Conservation (phyloP, 495 filamentous ascomycete species). For the Penicillium maclennaniae region DNA sequence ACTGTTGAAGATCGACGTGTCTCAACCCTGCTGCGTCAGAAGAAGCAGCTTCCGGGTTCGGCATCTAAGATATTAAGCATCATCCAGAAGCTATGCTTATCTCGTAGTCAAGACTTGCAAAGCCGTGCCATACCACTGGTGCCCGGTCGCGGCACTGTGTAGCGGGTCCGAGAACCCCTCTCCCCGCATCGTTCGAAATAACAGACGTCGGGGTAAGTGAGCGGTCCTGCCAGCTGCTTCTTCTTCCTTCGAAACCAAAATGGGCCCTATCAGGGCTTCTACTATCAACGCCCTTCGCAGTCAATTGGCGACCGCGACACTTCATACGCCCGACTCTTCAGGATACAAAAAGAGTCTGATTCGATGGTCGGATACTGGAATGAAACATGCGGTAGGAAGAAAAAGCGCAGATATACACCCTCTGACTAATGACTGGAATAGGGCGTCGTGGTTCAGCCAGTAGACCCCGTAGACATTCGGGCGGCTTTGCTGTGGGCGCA, state of each 20-base stretch:
- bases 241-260: not conserved
- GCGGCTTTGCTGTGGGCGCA: conserved; percentile 41
- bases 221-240: not conserved
- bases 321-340: conserved; percentile 28
- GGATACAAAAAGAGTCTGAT: conserved; percentile 29
- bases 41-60: too few relatives aligned
- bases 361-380: conserved; percentile 37
- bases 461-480: conserved; percentile 33
- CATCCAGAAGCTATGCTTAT: too few relatives aligned
- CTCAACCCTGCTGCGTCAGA: too few relatives aligned
- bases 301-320: conserved; percentile 14
- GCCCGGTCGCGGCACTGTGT: too few relatives aligned
- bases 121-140: too few relatives aligned
- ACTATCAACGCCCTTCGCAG: conserved; percentile 22
- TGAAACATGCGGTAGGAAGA: conserved; percentile 31
- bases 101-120: too few relatives aligned
- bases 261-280: conserved; percentile 12
- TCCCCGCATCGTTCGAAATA: too few relatives aligned
- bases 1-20: too few relatives aligned
- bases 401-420: too few relatives aligned
- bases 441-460: conserved; percentile 41
- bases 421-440: conserved; percentile 10
- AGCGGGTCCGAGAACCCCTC: too few relatives aligned
- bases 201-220: too few relatives aligned
- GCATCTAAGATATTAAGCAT: too few relatives aligned